phyloP scores from a whole-genome alignment of 78 protist genomes.

The Protostelium mycophagum region DNA sequence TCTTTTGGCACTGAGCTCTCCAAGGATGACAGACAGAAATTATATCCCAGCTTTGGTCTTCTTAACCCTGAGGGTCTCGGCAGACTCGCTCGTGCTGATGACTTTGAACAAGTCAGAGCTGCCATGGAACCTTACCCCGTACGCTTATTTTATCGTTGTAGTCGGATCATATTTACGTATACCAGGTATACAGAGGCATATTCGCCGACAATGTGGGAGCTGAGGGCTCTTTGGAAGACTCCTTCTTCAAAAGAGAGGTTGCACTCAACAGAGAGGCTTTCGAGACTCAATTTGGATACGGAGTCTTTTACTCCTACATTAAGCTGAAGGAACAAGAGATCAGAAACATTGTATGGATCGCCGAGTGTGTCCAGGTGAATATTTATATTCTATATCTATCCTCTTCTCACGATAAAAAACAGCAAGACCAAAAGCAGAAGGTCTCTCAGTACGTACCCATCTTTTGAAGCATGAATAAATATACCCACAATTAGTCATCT shows the following conservation, averaged over 20 bases:
- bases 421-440: conserved; percentile 78
- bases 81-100: conserved; percentile 74
- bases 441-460: conserved; percentile 79
- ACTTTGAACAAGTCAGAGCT: conserved; percentile 71
- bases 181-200: conserved; percentile 63
- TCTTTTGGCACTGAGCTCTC: conserved; percentile 83
- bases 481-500: no score
- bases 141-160: background rate
- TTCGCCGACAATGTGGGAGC: conserved; percentile 40
- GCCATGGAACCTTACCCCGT: conserved; percentile 63
- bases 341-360: conserved; percentile 96
- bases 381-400: background rate
- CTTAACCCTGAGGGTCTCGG: conserved; percentile 85
- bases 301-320: conserved; percentile 85
- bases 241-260: conserved; percentile 82
- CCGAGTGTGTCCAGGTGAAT: conserved; percentile 81
- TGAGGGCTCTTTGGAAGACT: conserved; percentile 86
- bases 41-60: conserved; percentile 78
- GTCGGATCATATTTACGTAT: background rate
- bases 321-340: conserved; percentile 94
- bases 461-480: conserved; percentile 30
- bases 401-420: background rate
- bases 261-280: conserved; percentile 75
- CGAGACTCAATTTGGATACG: conserved; percentile 87
- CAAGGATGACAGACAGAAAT: conserved; percentile 77